phyloP scores from a whole-genome alignment of 176 grass and related monocot genomes.

The Elymus sibiricus region DNA sequence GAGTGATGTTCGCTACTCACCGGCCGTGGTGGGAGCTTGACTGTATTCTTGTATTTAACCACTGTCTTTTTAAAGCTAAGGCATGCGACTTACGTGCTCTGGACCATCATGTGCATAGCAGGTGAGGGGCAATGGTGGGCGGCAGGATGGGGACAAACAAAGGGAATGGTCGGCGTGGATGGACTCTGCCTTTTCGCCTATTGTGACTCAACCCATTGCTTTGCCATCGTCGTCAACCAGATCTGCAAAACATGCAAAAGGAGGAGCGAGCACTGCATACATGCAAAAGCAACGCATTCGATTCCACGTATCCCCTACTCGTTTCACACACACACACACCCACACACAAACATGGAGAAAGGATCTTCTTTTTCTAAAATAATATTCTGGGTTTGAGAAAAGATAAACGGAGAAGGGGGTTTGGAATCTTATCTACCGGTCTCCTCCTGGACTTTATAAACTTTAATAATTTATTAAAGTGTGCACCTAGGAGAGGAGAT shows the following conservation, averaged over 20 bases:
- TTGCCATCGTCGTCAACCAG: background rate
- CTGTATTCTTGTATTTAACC: too few species aligned
- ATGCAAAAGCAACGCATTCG: background rate
- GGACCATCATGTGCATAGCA: conserved; percentile 17
- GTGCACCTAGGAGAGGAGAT: background rate
- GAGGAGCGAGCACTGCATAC: background rate
- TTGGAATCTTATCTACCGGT: conserved; percentile 33
- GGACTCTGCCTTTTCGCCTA: conserved; percentile 6
- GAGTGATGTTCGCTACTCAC: too few species aligned
- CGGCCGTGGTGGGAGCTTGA: too few species aligned
- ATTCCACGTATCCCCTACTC: background rate
- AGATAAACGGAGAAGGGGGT: background rate
- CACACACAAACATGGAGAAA: background rate
- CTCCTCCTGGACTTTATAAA: background rate
- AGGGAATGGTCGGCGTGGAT: conserved; percentile 37
- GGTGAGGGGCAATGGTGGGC: conserved; percentile 3
- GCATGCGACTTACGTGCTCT: too few species aligned
- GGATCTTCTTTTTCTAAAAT: background rate
- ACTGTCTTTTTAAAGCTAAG: too few species aligned
- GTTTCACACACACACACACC: conserved; percentile 1
- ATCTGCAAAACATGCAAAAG: background rate
- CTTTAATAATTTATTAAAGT: conserved; percentile 17
- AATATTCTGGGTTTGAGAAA: background rate
- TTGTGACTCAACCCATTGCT: conserved; percentile 20
- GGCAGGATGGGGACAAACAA: conserved; percentile 34